Conservation (phyloP, 148 eudicot genomes). For the Pharnaceum exiguum region DNA sequence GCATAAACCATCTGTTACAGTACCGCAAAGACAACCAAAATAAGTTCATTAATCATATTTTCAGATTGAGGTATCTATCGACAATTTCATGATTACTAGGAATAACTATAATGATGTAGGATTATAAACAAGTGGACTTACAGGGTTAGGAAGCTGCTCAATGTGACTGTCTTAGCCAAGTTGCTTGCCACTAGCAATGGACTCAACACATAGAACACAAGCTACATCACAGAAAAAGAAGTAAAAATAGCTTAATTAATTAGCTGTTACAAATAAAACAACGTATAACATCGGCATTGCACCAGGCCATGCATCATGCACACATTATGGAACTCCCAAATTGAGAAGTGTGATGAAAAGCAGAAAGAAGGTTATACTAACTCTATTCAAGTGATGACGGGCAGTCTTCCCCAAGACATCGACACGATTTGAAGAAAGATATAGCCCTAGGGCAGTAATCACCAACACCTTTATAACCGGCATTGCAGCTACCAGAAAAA, state of each 20-base stretch:
- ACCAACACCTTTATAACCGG: conserved; percentile 43
- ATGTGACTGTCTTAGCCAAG: conserved; percentile 39
- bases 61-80: neutral
- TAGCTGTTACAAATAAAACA: neutral
- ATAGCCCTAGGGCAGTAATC: conserved; percentile 35
- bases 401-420: conserved; percentile 28
- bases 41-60: neutral
- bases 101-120: neutral
- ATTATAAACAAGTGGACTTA: conserved; percentile 14
- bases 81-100: neutral
- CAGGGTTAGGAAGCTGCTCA: conserved; percentile 27
- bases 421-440: conserved; percentile 31
- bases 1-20: conserved; percentile 50
- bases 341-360: neutral
- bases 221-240: conserved; percentile 7
- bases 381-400: conserved; percentile 27
- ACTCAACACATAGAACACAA: conserved; percentile 35
- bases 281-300: neutral
- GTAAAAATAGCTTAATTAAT: too few species aligned
- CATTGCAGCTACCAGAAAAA: conserved; percentile 32
- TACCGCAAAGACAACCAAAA: neutral
- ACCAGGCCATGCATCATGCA: neutral
- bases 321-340: neutral
- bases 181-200: conserved; percentile 38
- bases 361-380: neutral